Evolutionary conservation across 352 stramenopile genomes (phyloP).

Genomic region (Globisporangium polare): DNA sequence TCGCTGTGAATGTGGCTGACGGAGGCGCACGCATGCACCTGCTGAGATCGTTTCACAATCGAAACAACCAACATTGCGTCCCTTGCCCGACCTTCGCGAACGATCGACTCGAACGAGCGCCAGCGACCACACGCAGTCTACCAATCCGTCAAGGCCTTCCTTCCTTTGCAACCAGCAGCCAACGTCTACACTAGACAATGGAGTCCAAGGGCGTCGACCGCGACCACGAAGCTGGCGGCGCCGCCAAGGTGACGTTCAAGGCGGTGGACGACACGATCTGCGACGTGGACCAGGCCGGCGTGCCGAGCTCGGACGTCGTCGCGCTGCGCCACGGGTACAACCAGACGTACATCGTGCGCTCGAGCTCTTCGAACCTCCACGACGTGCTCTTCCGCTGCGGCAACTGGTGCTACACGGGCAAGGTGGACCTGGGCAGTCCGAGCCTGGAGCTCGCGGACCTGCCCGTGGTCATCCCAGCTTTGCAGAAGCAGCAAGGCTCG

Average conservation of each 20-base stretch:
- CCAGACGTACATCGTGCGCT: slow-evolving; percentile 90
- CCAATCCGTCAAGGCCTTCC: not conserved
- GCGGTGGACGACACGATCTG: slow-evolving; percentile 25
- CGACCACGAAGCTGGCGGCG: slow-evolving; percentile 16
- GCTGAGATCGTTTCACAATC: not conserved
- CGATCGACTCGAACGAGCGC: not conserved
- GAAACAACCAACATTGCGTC: slow-evolving; percentile 4
- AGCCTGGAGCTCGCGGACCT: slow-evolving; percentile 86
- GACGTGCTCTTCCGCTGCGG: slow-evolving; percentile 93
- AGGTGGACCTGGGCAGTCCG: slow-evolving; percentile 81
- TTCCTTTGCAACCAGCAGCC: not conserved
- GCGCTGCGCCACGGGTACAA: slow-evolving; percentile 88
- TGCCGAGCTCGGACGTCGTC: slow-evolving; percentile 58
- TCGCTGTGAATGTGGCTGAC: not conserved
- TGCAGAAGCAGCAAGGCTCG: slow-evolving; percentile 92
- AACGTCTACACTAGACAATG: slow-evolving; percentile 26
- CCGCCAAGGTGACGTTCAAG: slow-evolving; percentile 26
- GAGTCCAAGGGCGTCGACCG: slow-evolving; percentile 46
- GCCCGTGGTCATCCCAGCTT: slow-evolving; percentile 84
- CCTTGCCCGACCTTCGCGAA: not conserved
- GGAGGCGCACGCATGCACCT: not conserved
- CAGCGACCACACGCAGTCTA: not conserved
- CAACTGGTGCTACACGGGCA: slow-evolving; percentile 94
- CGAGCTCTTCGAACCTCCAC: slow-evolving; percentile 62
- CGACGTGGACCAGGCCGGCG: slow-evolving; percentile 39